Percentiles rank a stretch among this genome's conserved stretches.
phyloP scores from a whole-genome alignment of 345 rosid species.

The Erysimum cheiranthoides region DNA sequence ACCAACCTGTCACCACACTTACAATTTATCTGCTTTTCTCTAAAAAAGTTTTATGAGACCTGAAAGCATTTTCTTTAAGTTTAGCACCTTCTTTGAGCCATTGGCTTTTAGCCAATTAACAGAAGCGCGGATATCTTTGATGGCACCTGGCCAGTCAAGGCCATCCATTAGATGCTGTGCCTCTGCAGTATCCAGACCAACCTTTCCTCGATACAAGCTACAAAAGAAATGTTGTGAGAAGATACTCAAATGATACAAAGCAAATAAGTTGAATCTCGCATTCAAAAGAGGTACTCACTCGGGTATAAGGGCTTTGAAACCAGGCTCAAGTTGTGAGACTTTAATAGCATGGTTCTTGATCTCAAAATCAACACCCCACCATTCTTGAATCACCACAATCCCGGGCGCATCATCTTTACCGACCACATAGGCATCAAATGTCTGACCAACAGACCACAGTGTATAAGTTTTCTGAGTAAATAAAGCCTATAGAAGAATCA shows the following conservation, averaged over 20 bases:
- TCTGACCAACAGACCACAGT: conserved; percentile 47
- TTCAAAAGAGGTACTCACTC: conserved; percentile 55
- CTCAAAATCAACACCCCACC: conserved; percentile 99
- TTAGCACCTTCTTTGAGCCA: conserved; percentile 80
- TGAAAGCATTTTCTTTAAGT: neutral
- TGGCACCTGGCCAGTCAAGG: conserved; percentile 96
- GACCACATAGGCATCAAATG: conserved; percentile 89
- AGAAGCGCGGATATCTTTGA: conserved; percentile 84
- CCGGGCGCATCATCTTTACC: conserved; percentile 95
- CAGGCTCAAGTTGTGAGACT: conserved; percentile 80
- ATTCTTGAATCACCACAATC: conserved; percentile 89
- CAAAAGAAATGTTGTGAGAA: neutral
- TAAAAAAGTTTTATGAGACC: neutral
- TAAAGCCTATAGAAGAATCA: neutral
- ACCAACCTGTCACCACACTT: conserved; percentile 62
- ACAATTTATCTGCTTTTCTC: neutral
- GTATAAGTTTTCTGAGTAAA: neutral
- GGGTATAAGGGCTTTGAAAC: conserved; percentile 88
- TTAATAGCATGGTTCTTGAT: conserved; percentile 89
- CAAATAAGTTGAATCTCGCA: neutral
- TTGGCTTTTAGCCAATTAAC: conserved; percentile 90
- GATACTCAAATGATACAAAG: conserved; percentile 8
- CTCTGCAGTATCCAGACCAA: conserved; percentile 87
- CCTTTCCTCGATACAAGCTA: conserved; percentile 94
- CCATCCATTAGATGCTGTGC: conserved; percentile 93